Base-by-base conservation (phyloP, 495 filamentous ascomycete genomes). In the Cryomyces antarcticus region DNA sequence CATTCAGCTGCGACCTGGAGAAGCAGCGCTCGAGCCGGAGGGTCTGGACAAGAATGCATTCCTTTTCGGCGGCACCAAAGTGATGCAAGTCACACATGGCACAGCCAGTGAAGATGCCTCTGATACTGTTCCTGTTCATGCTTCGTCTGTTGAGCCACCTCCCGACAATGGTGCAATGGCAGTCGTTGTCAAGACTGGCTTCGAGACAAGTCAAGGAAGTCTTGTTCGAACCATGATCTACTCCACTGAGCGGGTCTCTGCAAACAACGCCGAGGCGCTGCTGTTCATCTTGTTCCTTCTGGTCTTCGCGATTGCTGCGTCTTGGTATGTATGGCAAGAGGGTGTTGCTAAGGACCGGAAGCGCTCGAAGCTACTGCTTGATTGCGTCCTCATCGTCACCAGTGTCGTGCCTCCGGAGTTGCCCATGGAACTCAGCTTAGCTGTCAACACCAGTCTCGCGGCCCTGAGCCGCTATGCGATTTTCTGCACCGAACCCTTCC, bases 261-360 rank as follows among this genome's bases (percentile, higher is more conserved):
- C 89, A 46, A 93, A 93, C 64, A 96, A 99, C 53, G 77, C 71
- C 40, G 89, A 99, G 59, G 89, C 89, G 4, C 62, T 99, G 10
- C 62, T 93, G 31, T 99, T 99, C 65, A 99, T 99, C 49, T 69
- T 96, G 39, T 99, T 99, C 67, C 70, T 99, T 5, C 71, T 93
- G 39, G 72, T 95, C 52, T 99, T 99, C 64, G 89, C 89, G 49
- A 69, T 99, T 58, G 89, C 89, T 43, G 89, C 89, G 30, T 92
- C 88, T n/a, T 96, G 92, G 89, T 99, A 99, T 57, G 89, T 99
- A 39, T 99, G 89, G 89, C 74, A 85, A 46, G 88, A 99, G 60
- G 89, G 89, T 62, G 87, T 96, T 33, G 62, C 69, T 43, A 80
- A 78, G 64, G 88, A 96, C 57, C 78, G 89, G 52, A 95, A 96